A percentile compares a stretch with the other conserved stretches of the same genome.
Conservation (phyloP, 257 asterid genomes). For the Ligustrum vulgare region DNA sequence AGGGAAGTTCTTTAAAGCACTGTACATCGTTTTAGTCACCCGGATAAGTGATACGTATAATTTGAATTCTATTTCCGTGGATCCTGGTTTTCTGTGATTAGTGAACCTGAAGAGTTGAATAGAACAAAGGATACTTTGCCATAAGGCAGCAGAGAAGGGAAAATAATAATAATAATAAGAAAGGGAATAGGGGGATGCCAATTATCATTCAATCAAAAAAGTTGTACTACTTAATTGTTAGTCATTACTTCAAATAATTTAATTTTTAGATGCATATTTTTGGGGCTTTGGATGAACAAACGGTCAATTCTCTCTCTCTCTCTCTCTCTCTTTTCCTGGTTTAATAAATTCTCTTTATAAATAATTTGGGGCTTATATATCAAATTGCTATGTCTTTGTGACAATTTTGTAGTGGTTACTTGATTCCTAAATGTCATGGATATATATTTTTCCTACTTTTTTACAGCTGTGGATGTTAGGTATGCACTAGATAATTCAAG, state of each 20-base stretch:
- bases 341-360: background rate
- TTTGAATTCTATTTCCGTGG: background rate
- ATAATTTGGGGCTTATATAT: background rate
- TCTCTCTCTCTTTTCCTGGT: background rate
- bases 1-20: background rate
- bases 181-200: background rate
- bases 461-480: slow-evolving; percentile 36
- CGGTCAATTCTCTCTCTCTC: background rate
- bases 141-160: background rate
- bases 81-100: background rate
- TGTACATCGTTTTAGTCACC: background rate
- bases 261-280: background rate
- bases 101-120: background rate
- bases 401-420: slow-evolving; percentile 2
- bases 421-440: slow-evolving; percentile 16
- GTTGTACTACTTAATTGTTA: background rate
- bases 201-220: background rate
- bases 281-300: slow-evolving; percentile 5
- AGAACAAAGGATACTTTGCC: background rate
- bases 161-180: background rate
- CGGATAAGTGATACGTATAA: background rate
- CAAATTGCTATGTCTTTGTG: background rate
- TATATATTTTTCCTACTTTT: slow-evolving; percentile 2
- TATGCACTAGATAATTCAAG: slow-evolving; percentile 26
- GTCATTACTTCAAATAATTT: slow-evolving; percentile 1